Percentiles rank a stretch among this genome's conserved stretches.
Conservation (phyloP, 148 eudicot genomes). For the Spergularia bocconei region DNA sequence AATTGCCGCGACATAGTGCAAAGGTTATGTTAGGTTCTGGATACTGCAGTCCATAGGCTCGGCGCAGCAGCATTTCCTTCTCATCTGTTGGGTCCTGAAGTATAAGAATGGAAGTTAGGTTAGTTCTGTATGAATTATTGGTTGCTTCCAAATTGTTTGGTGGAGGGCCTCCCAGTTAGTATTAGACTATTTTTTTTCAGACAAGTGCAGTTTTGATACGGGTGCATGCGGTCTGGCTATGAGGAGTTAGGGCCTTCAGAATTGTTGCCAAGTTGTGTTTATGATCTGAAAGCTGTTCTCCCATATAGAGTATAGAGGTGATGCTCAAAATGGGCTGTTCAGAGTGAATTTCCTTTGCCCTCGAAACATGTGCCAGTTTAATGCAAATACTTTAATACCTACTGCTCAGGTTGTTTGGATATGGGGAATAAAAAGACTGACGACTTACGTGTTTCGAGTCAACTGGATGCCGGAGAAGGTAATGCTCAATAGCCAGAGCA, state of each 20-base stretch:
- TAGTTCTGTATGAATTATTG: neutral
- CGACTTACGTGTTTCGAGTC: conserved; percentile 60
- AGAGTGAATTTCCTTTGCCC: neutral
- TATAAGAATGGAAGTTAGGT: conserved; percentile 17
- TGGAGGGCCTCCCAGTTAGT: neutral
- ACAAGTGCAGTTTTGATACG: conserved; percentile 3
- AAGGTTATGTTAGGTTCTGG: conserved; percentile 95
- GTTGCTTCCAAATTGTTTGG: neutral
- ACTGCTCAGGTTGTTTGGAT: neutral
- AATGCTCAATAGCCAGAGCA: conserved; percentile 87
- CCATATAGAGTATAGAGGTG: neutral
- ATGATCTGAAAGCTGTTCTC: neutral
- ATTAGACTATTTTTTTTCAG: neutral
- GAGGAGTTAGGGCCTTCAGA: neutral
- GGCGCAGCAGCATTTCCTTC: conserved; percentile 65
- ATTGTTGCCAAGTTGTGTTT: neutral
- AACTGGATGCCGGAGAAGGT: conserved; percentile 82
- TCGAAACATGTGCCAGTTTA: too few relatives aligned
- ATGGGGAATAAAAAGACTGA: neutral
- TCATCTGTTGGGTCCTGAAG: conserved; percentile 55
- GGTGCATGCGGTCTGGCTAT: neutral
- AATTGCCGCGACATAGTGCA: conserved; percentile 85
- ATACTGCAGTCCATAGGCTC: conserved; percentile 70
- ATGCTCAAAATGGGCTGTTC: neutral
- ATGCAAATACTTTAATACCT: too few relatives aligned